Evolutionary conservation across 805 yeast genomes (phyloP).

Genomic region (Saturnispora mendoncae): DNA sequence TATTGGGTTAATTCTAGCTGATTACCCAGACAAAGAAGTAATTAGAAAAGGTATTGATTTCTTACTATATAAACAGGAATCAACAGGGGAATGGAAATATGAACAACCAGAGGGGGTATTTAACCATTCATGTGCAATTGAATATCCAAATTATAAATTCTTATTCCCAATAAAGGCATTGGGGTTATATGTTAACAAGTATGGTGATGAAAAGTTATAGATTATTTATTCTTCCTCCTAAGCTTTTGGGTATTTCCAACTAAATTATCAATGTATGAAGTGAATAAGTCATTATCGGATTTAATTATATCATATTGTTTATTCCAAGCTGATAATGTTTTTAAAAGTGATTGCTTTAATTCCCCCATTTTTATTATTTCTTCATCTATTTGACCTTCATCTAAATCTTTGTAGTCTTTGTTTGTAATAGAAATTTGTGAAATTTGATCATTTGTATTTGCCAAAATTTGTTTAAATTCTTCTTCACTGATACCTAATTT

Average conservation of each 20-base stretch:
- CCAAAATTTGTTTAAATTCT: slow-evolving; percentile 21
- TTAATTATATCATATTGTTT: slow-evolving; percentile 39
- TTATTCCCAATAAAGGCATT: slow-evolving; percentile 88
- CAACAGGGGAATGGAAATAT: slow-evolving; percentile 76
- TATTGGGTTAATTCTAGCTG: slow-evolving; percentile 71
- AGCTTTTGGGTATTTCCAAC: slow-evolving; percentile 85
- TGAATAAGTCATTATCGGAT: slow-evolving; percentile 68
- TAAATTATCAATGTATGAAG: slow-evolving; percentile 79
- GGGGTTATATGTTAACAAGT: slow-evolving; percentile 47
- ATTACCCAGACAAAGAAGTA: slow-evolving; percentile 61
- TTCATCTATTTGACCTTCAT: slow-evolving; percentile 27
- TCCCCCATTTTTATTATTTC: slow-evolving; percentile 32
- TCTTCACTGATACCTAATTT: slow-evolving; percentile 13
- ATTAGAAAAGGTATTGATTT: slow-evolving; percentile 56
- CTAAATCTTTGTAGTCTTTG: background rate
- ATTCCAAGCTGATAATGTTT: slow-evolving; percentile 38
- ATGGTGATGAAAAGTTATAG: slow-evolving; percentile 18
- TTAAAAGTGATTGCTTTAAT: slow-evolving; percentile 32
- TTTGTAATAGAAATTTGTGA: slow-evolving; percentile 9
- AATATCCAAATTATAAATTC: slow-evolving; percentile 88
- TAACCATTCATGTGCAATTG: slow-evolving; percentile 86
- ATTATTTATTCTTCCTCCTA: slow-evolving; percentile 32
- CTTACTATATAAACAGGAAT: slow-evolving; percentile 55
- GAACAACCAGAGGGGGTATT: slow-evolving; percentile 93
- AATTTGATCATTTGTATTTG: slow-evolving; percentile 16